phyloP scores from a whole-genome alignment of 2,329 filamentous ascomycete species.

The Colletotrichum musae region DNA sequence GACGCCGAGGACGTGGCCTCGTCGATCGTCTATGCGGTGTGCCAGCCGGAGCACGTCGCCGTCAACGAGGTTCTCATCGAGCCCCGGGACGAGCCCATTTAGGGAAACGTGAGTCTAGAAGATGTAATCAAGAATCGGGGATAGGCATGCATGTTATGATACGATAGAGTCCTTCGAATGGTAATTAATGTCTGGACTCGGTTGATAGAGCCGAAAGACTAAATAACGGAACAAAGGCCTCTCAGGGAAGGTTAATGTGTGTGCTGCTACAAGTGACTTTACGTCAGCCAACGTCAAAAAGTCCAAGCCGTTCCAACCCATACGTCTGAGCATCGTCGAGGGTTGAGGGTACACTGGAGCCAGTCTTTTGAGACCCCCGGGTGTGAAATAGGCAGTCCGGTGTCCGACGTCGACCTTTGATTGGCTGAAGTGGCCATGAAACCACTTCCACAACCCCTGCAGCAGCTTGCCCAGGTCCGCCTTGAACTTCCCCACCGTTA shows the following conservation, averaged over 20 bases:
- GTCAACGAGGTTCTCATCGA: constrained; percentile 88
- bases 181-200: background rate
- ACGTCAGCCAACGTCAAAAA: background rate
- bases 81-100: constrained; percentile 82
- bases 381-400: constrained; percentile 9
- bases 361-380: background rate
- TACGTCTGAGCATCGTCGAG: background rate
- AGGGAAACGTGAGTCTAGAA: constrained; percentile 20
- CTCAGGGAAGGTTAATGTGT: background rate
- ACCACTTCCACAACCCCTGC: constrained; percentile 21
- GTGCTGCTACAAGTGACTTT: background rate
- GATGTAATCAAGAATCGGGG: background rate
- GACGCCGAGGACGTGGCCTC: constrained; percentile 80
- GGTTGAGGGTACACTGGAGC: background rate
- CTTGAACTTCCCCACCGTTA: constrained; percentile 16
- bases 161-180: background rate
- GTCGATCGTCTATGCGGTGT: constrained; percentile 81
- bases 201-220: background rate
- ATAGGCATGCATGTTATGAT: background rate
- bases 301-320: background rate
- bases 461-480: constrained; percentile 23
- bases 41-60: constrained; percentile 81
- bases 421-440: constrained; percentile 6
- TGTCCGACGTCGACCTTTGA: background rate
- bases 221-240: background rate